Evolutionary conservation across 768 basidiomycete species (phyloP).

Genomic region (Lactarius hatsudake): DNA sequence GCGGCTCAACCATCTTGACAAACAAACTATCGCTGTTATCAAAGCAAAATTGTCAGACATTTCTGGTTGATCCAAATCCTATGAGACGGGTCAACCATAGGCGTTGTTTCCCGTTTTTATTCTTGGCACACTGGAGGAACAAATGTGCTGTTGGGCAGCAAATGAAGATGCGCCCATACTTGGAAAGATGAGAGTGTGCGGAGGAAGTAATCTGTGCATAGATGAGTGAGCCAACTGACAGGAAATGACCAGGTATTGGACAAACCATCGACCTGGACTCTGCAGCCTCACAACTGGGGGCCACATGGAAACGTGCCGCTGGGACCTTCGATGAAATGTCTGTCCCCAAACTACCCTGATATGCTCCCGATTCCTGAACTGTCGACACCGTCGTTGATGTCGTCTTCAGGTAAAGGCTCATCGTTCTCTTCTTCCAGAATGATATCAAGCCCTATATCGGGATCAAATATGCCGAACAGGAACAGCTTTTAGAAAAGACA

Average conservation of each 20-base stretch:
- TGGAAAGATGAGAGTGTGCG: not conserved
- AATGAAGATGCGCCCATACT: not conserved
- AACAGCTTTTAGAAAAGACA: not conserved
- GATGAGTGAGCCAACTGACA: not conserved
- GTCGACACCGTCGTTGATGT: not conserved
- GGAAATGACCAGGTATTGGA: not conserved
- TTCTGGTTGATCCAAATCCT: not conserved
- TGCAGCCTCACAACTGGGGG: too few relatives aligned
- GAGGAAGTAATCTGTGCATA: not conserved
- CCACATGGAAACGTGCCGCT: too few relatives aligned
- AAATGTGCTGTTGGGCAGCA: not conserved
- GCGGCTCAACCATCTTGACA: not conserved
- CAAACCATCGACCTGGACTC: not conserved
- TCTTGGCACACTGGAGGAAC: not conserved
- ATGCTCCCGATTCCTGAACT: too few relatives aligned
- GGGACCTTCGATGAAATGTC: too few relatives aligned
- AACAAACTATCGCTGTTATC: not conserved
- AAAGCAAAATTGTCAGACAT: not conserved
- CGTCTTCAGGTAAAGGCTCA: not conserved
- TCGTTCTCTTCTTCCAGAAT: not conserved
- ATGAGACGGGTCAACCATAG: not conserved
- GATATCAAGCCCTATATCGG: not conserved
- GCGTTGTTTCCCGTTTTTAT: not conserved
- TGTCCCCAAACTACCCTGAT: too few relatives aligned
- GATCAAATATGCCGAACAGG: not conserved